Evolutionary conservation across 306 rosid species (phyloP), one percentile per base, ranked within the genome.

Genomic region (Phaseolus lunatus): DNA sequence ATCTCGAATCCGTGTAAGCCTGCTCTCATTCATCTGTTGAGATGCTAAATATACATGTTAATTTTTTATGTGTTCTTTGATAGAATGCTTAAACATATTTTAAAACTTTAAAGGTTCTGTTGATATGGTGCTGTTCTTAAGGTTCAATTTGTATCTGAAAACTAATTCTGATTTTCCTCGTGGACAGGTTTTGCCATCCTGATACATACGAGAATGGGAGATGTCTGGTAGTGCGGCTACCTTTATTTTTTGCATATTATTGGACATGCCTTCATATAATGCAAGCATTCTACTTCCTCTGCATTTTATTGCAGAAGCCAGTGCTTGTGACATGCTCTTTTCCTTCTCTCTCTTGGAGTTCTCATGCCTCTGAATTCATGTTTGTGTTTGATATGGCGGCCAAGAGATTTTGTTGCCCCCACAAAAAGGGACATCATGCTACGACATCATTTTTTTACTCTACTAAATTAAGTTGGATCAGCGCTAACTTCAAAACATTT

Each of bases 151-250:
- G 41, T 24, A 35, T 59, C 54, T 31, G 76, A 47, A 62, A 33
- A 82, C 44, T 82, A 67, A 79, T 66, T 44, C 19, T 35, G 72
- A 20, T 59, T 72, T 50, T 29, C 29, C 29, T 72, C 5, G 9
- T 39, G 58, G 72, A 65, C 85, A 77, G 87, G 43, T 66, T 79
- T 71, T 76, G 83, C 78, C 78, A 52, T 59, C 31, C 43, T 75
- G 70, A 50, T 63, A 48, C 10, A 13, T 58, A 48, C 52, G 5
- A 53, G 43, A 16, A 23, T 3, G 2, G 50, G 79, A 76, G 68
- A 77, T 67, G 9, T 53, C 45, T 37, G 80, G 72, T 29, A 23
- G 48, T 19, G 83, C 29, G 19, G 67, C 63, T 44, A 59, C 27
- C 69, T 59, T 43, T 39, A 47, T 61, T 61, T 78, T 56, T 78